Percentiles rank a stretch among this genome's conserved stretches.
phyloP scores from a whole-genome alignment of 2,329 filamentous ascomycete species.

The Coccinonectria pachysandricola region DNA sequence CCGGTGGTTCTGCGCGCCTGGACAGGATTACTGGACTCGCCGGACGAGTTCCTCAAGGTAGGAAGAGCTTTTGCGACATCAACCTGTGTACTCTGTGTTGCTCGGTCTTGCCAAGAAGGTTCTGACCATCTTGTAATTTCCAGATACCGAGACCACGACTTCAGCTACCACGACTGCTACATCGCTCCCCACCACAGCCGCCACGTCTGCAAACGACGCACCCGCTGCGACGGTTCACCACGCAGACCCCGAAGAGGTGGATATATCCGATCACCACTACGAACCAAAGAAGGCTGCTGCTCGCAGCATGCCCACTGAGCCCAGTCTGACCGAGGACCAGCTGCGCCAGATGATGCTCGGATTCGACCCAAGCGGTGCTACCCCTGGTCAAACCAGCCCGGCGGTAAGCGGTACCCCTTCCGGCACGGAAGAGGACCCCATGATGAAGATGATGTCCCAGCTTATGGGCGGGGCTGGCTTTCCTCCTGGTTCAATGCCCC shows the following conservation, averaged over 20 bases:
- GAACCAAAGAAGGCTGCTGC: constrained; percentile 34
- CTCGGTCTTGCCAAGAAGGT: too few relatives aligned
- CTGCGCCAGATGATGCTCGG: constrained; percentile 56
- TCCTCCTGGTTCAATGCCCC: constrained; percentile 20
- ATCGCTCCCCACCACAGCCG: constrained; percentile 16
- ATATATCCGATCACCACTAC: constrained; percentile 69
- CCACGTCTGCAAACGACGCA: constrained; percentile 22
- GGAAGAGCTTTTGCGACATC: too few relatives aligned
- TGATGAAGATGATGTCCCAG: constrained; percentile 63
- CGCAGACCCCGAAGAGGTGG: constrained; percentile 64
- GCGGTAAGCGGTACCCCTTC: background rate
- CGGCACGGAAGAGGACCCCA: constrained; percentile 21
- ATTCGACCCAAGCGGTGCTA: constrained; percentile 28
- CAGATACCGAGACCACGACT: constrained; percentile 18
- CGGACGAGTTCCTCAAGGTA: constrained; percentile 26
- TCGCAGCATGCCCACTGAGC: constrained; percentile 20
- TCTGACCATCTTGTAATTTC: too few relatives aligned
- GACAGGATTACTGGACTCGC: constrained; percentile 67
- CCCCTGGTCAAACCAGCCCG: constrained; percentile 18
- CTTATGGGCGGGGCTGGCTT: constrained; percentile 43
- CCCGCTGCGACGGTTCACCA: constrained; percentile 26
- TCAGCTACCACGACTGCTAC: constrained; percentile 24
- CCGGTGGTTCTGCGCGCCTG: constrained; percentile 58
- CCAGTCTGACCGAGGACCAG: constrained; percentile 43
- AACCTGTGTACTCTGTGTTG: too few relatives aligned